Percentiles rank a stretch among this genome's conserved stretches.
phyloP scores from a whole-genome alignment of 1,284 basidiomycete species.

The Papiliotrema nemorosa region DNA sequence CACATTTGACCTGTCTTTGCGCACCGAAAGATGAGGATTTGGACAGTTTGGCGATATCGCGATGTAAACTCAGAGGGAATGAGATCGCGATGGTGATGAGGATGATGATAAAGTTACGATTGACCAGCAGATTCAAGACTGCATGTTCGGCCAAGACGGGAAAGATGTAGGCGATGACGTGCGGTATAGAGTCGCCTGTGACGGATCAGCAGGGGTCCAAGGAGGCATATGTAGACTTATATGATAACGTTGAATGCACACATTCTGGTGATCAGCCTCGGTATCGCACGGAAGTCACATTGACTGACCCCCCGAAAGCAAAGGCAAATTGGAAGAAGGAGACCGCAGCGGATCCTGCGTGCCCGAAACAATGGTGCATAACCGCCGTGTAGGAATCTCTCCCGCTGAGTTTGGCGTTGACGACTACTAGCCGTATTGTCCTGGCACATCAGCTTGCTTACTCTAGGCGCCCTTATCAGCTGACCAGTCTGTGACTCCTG shows the following conservation, averaged over 20 bases:
- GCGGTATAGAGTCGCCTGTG: slow-evolving; percentile 88
- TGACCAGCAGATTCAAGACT: slow-evolving; percentile 70
- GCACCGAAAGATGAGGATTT: slow-evolving; percentile 76
- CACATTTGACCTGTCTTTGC: slow-evolving; percentile 2
- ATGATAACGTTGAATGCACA: slow-evolving; percentile 90
- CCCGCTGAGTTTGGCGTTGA: slow-evolving; percentile 94
- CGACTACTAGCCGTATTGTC: slow-evolving; percentile 89
- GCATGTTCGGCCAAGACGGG: slow-evolving; percentile 66
- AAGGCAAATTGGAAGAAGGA: slow-evolving; percentile 98
- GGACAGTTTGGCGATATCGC: slow-evolving; percentile 95
- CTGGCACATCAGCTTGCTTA: slow-evolving; percentile 9
- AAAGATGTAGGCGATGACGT: slow-evolving; percentile 83
- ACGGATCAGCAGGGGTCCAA: not conserved
- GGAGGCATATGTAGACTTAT: slow-evolving; percentile 12
- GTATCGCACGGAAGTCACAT: slow-evolving; percentile 26
- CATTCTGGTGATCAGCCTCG: slow-evolving; percentile 62
- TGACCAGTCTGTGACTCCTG: slow-evolving; percentile 83
- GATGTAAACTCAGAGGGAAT: slow-evolving; percentile 91
- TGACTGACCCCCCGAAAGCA: slow-evolving; percentile 75
- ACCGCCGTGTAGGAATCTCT: slow-evolving; percentile 91
- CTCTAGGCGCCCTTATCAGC: slow-evolving; percentile 4
- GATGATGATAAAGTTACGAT: slow-evolving; percentile 82
- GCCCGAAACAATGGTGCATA: slow-evolving; percentile 92
- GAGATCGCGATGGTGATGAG: slow-evolving; percentile 82
- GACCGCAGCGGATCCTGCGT: slow-evolving; percentile 80